phyloP scores from a whole-genome alignment of 192 early-diverging fungal species.

The Podila horticola region DNA sequence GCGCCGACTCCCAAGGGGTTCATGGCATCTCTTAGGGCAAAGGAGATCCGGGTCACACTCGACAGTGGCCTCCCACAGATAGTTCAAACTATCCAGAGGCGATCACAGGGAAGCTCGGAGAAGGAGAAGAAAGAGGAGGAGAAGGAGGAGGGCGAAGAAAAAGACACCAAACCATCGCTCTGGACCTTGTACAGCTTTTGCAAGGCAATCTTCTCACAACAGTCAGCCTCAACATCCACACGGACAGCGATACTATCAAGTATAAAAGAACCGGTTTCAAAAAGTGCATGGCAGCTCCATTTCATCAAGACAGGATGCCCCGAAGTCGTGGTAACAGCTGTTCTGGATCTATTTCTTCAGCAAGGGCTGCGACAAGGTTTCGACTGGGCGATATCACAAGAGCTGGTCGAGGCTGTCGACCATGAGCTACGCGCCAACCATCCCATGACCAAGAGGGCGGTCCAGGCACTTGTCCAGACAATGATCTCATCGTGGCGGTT shows the following conservation, averaged over 20 bases:
- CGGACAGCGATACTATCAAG: background rate
- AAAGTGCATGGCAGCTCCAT: constrained; percentile 27
- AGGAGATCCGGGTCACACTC: background rate
- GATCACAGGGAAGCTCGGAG: background rate
- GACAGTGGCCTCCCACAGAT: background rate
- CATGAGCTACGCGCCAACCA: constrained; percentile 23
- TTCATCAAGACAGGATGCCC: constrained; percentile 36
- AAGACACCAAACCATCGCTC: background rate
- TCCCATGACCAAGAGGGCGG: constrained; percentile 6
- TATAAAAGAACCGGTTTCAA: background rate
- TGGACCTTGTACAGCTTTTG: constrained; percentile 17
- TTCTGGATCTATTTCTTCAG: constrained; percentile 22
- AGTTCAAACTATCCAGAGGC: background rate
- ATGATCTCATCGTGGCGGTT: constrained; percentile 24
- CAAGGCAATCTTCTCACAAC: background rate
- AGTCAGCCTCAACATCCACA: background rate
- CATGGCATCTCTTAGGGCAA: background rate
- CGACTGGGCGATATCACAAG: constrained; percentile 21
- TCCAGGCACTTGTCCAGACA: constrained; percentile 24
- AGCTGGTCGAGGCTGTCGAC: constrained; percentile 25
- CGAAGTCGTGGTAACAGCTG: constrained; percentile 17
- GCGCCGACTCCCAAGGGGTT: background rate
- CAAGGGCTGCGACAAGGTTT: constrained; percentile 21
- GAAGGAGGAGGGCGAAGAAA: too few relatives aligned
- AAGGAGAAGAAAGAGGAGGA: background rate